Evolutionary conservation across 108 stramenopile species (phyloP).

Genomic region (Epipyxis sp.): DNA sequence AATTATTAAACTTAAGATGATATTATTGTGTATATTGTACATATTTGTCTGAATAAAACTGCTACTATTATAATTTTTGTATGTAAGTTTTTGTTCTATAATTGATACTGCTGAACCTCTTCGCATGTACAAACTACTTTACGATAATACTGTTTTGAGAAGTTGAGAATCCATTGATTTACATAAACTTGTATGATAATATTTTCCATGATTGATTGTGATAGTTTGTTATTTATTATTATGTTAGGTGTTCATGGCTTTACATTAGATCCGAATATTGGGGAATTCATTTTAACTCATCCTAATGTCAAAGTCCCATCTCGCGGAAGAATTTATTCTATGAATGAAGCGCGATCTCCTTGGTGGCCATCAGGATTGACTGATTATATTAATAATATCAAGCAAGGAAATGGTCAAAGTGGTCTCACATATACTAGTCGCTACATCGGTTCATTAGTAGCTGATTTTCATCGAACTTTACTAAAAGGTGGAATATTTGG

Average conservation of each 20-base stretch:
- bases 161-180: no score
- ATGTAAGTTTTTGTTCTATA: no score
- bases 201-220: no score
- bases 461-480: constrained; percentile 57
- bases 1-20: no score
- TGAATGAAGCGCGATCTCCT: constrained; percentile 67
- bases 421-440: constrained; percentile 58
- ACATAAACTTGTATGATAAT: no score
- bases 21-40: no score
- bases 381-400: constrained; percentile 54
- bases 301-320: constrained; percentile 74
- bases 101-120: no score
- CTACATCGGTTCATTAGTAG: constrained; percentile 69
- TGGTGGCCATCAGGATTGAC: background rate
- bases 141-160: no score
- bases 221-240: no score
- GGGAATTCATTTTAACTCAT: constrained; percentile 64
- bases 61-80: no score
- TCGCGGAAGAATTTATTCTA: constrained; percentile 79
- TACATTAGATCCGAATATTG: constrained; percentile 55
- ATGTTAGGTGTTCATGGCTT: constrained; percentile 60
- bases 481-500: constrained; percentile 61
- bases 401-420: constrained; percentile 78
- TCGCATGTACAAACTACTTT: no score
- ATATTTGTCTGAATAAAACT: no score